Evolutionary conservation across 805 yeast genomes (phyloP).

Genomic region (Yarrowia sp.): DNA sequence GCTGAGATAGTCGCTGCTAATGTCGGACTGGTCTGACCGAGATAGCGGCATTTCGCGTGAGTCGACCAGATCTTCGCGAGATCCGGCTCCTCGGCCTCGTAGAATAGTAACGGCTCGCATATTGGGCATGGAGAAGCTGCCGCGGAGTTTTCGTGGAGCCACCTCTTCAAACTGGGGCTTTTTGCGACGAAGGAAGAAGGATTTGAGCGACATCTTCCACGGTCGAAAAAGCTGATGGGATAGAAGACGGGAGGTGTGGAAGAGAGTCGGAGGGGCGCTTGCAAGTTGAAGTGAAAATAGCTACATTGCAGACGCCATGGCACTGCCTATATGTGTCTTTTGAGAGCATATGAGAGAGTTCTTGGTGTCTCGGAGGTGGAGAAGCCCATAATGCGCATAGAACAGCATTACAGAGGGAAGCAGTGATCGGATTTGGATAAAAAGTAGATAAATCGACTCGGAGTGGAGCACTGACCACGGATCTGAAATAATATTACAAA

Average conservation of each 20-base stretch:
- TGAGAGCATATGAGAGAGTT: slow-evolving; percentile 34
- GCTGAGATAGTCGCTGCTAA: slow-evolving; percentile 8
- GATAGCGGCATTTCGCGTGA: background rate
- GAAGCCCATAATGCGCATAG: background rate
- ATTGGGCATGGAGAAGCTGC: slow-evolving; percentile 31
- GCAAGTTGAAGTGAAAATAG: background rate
- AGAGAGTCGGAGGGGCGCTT: too few relatives aligned
- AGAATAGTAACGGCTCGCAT: slow-evolving; percentile 23
- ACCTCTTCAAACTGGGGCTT: slow-evolving; percentile 34
- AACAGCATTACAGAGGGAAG: background rate
- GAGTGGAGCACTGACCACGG: too few relatives aligned
- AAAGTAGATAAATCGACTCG: background rate
- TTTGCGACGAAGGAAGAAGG: slow-evolving; percentile 13
- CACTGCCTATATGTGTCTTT: slow-evolving; percentile 29
- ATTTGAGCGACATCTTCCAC: slow-evolving; percentile 20
- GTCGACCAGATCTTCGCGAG: background rate
- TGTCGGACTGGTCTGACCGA: slow-evolving; percentile 1
- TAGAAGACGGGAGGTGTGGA: too few relatives aligned
- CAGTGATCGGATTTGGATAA: background rate
- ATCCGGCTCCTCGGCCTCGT: slow-evolving; percentile 9
- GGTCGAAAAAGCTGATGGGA: background rate
- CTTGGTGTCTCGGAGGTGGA: slow-evolving; percentile 44
- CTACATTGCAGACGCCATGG: slow-evolving; percentile 17
- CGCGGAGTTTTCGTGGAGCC: slow-evolving; percentile 22
- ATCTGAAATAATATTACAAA: background rate